These are phyloP conservation scores for Solanum pennellii DNA, from an alignment of 257 asterid species.

Conservation along the genomic window DNA sequence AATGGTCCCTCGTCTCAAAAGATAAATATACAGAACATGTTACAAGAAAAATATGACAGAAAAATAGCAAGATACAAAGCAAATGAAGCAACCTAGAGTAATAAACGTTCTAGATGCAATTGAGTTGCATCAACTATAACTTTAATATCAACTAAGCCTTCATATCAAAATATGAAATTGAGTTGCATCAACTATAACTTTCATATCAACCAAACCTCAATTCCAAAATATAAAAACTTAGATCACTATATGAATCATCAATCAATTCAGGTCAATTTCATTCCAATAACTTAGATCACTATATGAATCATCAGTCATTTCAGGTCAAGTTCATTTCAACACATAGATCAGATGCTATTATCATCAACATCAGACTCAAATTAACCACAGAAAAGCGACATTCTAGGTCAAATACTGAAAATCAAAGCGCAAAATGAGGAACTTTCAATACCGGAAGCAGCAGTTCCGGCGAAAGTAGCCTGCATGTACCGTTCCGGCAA, in stretches of 20 bases:
- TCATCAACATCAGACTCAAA: background rate
- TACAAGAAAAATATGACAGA: background rate
- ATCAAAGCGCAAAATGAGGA: background rate
- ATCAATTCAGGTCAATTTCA: no score
- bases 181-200: no score
- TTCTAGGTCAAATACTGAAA: background rate
- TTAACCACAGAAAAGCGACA: background rate
- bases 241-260: no score
- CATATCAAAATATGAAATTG: no score
- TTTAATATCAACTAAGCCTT: background rate
- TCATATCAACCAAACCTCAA: no score
- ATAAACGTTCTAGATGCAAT: background rate
- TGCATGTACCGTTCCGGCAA: slow-evolving; percentile 92
- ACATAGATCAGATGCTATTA: background rate
- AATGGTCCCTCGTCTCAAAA: background rate
- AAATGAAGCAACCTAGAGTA: background rate
- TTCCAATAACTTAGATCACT: background rate
- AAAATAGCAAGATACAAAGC: background rate
- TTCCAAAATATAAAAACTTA: no score
- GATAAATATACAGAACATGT: background rate
- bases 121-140: background rate
- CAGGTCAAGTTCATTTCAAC: background rate
- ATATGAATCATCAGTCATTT: background rate
- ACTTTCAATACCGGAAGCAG: slow-evolving; percentile 63
- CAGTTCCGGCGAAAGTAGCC: slow-evolving; percentile 89